Evolutionary conservation across 2,329 filamentous ascomycete species (phyloP), one percentile per base, ranked within the genome.

Genomic region (Lasiodiplodia sp.): DNA sequence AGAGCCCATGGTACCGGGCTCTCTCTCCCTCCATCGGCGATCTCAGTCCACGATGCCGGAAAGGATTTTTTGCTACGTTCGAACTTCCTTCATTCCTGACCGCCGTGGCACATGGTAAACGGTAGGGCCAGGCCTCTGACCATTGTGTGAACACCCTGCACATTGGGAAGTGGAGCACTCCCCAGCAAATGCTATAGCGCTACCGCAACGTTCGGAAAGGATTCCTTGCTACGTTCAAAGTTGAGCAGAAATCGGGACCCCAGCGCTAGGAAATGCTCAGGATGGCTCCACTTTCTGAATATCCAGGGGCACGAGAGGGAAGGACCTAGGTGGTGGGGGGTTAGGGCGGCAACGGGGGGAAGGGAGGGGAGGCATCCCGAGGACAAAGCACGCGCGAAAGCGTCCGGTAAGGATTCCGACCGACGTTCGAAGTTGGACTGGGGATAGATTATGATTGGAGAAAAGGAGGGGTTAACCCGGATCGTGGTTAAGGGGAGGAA

Each of bases 221-320:
- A 53, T 53, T 53, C 28, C 28, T 31, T n/a, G 38, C 57, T 60
- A 28, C 38, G 57, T 60, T 31, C 57, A 23, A 60, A 23, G 21
- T 60, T 60, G 11, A 44, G 4, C 11, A 12, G 21, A 10, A 28
- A 14, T 21, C 49, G 11, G 11, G 25, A 52, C 49, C 16, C 40
- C 16, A 44, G 5, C 40, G 16, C 40, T 44, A n/a, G 40, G 16
- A 18, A 44, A 8, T 18, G 14, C 18, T 7, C 40, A 2, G 8
- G 40, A n/a, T 11, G 18, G n/a, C 44, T 47, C 18, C 44, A 3
- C 44, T n/a, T 28, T 21, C 18, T 34, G 44, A 47, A 21, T 5
- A n/a, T 21, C 44, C 44, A 10, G 18, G 44, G 44, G 8, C 12
- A 7, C 18, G 8, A 6, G 40, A n/a, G 6, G 40, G 40, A 18